Conservation (phyloP, 2,329 filamentous ascomycete species). For the Ceratocystis harringtonii region DNA sequence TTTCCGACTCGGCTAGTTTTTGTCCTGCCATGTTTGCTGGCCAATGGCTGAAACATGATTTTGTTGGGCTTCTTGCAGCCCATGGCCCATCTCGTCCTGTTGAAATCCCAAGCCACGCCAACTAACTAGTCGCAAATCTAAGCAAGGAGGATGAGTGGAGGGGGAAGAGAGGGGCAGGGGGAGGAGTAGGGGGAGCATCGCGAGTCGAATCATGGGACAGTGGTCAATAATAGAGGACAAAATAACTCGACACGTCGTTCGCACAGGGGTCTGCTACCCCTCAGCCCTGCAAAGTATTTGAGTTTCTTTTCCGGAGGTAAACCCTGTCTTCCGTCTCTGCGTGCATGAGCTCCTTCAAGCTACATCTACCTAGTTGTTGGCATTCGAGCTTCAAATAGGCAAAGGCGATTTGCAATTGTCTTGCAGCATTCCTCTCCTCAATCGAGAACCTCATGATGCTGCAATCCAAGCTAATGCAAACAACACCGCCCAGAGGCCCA, state of each 20-base stretch:
- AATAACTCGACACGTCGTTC: not conserved
- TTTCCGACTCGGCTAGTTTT: too few relatives aligned
- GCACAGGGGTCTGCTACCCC: not conserved
- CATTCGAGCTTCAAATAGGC: too few relatives aligned
- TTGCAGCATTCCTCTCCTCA: too few relatives aligned
- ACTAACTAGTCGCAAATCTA: not conserved
- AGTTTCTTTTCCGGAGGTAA: not conserved
- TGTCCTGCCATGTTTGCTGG: not conserved
- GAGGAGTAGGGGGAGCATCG: not conserved
- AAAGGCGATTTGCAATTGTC: too few relatives aligned
- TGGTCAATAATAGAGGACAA: too few relatives aligned
- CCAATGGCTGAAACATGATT: not conserved
- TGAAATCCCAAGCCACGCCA: too few relatives aligned
- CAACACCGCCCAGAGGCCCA: too few relatives aligned
- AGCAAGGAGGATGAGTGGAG: not conserved
- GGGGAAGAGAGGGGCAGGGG: not conserved
- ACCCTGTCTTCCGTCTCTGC: not conserved
- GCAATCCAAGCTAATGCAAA: too few relatives aligned
- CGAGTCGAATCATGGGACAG: not conserved
- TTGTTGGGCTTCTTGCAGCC: too few relatives aligned
- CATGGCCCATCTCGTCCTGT: too few relatives aligned
- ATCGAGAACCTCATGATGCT: too few relatives aligned
- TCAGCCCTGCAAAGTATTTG: constrained; percentile 13
- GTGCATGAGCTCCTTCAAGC: not conserved
- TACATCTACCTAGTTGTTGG: not conserved